Percentiles rank a stretch among this genome's conserved stretches.
These are phyloP conservation scores for Rubus idaeus DNA, from an alignment of 306 rosid species.

Conservation along the genomic window DNA sequence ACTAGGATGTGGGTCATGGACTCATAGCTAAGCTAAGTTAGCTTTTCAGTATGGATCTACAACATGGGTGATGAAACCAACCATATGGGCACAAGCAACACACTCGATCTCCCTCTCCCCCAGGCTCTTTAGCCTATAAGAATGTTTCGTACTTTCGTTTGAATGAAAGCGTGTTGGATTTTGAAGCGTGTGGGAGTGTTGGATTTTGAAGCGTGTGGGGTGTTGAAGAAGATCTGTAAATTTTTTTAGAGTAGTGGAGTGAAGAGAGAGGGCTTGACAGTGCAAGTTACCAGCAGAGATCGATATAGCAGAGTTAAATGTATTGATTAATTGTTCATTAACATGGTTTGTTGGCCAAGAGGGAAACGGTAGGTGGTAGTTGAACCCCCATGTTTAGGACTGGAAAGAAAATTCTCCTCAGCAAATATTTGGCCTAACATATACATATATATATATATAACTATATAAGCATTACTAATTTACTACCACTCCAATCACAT, in stretches of 20 bases:
- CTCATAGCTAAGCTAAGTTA: neutral
- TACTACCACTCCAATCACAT: constrained; percentile 8
- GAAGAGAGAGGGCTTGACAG: constrained; percentile 16
- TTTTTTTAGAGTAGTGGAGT: neutral
- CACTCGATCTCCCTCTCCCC: neutral
- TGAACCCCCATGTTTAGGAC: constrained; percentile 45
- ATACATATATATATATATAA: neutral
- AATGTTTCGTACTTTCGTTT: constrained; percentile 13
- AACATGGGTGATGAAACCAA: neutral
- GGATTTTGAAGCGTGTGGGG: constrained; percentile 17
- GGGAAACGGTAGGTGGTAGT: constrained; percentile 78
- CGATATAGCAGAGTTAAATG: constrained; percentile 26
- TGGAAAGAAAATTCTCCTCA: constrained; percentile 22
- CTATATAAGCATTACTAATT: neutral
- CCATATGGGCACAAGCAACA: neutral
- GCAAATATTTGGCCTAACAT: neutral
- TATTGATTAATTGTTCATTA: constrained; percentile 68
- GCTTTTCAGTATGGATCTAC: neutral
- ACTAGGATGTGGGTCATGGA: neutral
- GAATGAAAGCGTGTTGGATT: constrained; percentile 10
- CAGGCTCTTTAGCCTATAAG: neutral
- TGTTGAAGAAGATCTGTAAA: neutral
- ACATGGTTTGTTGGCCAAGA: constrained; percentile 75
- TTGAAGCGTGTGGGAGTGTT: constrained; percentile 17
- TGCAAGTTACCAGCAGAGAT: constrained; percentile 33